Conservation (phyloP, 2,329 filamentous ascomycete genomes). For the Aureobasidium sp. region DNA sequence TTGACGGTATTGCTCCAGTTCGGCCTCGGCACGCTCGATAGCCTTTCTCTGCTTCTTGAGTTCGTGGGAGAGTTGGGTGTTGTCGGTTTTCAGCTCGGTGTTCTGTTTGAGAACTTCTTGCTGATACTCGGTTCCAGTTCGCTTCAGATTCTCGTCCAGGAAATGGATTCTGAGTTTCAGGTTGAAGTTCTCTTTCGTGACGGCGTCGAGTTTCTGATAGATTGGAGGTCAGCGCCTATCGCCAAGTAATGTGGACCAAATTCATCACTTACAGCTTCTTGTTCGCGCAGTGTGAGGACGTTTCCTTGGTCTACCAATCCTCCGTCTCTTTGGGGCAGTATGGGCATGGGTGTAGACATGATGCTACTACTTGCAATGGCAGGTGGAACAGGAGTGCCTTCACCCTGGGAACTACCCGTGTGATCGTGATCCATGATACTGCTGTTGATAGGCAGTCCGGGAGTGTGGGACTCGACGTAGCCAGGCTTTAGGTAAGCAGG, state of each 20-base stretch:
- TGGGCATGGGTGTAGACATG: conserved; percentile 72
- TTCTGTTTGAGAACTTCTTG: conserved; percentile 88
- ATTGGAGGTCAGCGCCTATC: not conserved
- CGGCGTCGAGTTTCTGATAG: conserved; percentile 69
- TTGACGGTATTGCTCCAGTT: conserved; percentile 73
- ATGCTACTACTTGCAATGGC: conserved; percentile 68
- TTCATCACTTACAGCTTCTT: conserved; percentile 62
- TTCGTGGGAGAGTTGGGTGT: conserved; percentile 81
- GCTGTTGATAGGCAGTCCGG: conserved; percentile 67
- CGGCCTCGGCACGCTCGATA: conserved; percentile 71
- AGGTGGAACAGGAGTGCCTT: conserved; percentile 68
- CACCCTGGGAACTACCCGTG: conserved; percentile 55
- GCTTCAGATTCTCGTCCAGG: conserved; percentile 80
- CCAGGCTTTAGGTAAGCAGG: conserved; percentile 57
- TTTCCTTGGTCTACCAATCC: conserved; percentile 77
- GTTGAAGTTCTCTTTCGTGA: conserved; percentile 97
- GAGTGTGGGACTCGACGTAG: conserved; percentile 59
- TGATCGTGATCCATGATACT: conserved; percentile 57
- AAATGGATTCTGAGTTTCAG: conserved; percentile 97
- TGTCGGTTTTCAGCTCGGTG: conserved; percentile 88
- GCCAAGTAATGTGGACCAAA: too few species aligned
- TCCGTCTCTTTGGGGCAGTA: conserved; percentile 56
- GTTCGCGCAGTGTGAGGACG: conserved; percentile 82
- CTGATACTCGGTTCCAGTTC: conserved; percentile 82
- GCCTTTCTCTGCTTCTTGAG: conserved; percentile 80